Evolutionary conservation across 257 asterid genomes (phyloP), one percentile per base, ranked within the genome.

Genomic region (Rauvolfia tetraphylla): DNA sequence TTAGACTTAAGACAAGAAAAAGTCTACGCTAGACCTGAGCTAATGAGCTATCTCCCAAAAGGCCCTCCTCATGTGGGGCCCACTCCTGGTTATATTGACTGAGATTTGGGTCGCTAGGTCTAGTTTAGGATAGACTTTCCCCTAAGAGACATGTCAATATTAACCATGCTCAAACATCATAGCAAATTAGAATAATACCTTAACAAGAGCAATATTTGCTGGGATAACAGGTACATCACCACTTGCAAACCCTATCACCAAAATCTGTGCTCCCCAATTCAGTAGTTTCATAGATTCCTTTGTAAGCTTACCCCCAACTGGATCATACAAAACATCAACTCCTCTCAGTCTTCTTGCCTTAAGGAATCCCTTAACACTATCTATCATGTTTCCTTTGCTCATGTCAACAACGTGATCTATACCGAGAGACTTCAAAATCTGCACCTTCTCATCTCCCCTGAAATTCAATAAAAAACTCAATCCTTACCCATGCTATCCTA

Each of bases 211-310:
- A 84, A 95, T 85, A 76, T 95, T 95, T 70, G 88, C 93, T 12
- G 95, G 99, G 85, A 95, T 79, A 56, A 89, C 57, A 17, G 99
- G 99, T 36, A 93, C 92, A 79, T 95, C 97, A 15, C 97, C 97
- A 80, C 98, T 95, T 58, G 99, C 97, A 86, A 95, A 95, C 36
- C 99, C 98, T 34, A 95, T 95, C 79, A 95, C 85, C 84, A 93
- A 79, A 84, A 95, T 93, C 71, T 93, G 93, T 44, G 97, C 99
- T 71, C 99, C 99, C 98, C 98, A 93, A 59, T 86, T 95, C 85
- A 95, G 82, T 82, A 95, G 78, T 83, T 86, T 93, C 88, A 93
- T 71, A 66, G 87, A 72, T 56, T 93, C 97, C 80, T 95, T 95
- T 11, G 90, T 88, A 58, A 93, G 91, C 88, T 89, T 91, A 38